Conservation (phyloP, 2,329 filamentous ascomycete species). For the Aureobasidium sp. region DNA sequence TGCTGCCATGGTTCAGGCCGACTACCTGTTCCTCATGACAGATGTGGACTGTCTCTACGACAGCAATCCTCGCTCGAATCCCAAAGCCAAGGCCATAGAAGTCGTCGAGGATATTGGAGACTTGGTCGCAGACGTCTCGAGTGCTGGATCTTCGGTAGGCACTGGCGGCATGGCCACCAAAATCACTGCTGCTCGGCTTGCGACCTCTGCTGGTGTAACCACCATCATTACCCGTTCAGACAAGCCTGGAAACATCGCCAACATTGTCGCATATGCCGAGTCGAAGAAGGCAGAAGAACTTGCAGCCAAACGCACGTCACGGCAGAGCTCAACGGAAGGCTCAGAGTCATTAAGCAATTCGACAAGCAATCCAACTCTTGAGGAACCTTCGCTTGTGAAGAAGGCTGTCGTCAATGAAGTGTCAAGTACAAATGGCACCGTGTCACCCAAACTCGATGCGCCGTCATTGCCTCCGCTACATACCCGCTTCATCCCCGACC, state of each 20-base stretch:
- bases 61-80: conserved; percentile 80
- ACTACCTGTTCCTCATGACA: conserved; percentile 97
- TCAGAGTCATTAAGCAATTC: conserved; percentile 17
- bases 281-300: conserved; percentile 42
- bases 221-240: conserved; percentile 92
- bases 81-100: conserved; percentile 82
- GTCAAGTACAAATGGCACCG: conserved; percentile 19
- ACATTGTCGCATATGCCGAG: conserved; percentile 78
- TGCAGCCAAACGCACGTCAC: conserved; percentile 6
- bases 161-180: conserved; percentile 98
- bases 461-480: conserved; percentile 56
- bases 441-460: conserved; percentile 25
- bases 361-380: conserved; percentile 17
- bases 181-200: conserved; percentile 85
- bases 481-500: conserved; percentile 83
- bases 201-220: conserved; percentile 89
- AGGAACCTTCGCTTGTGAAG: conserved; percentile 17
- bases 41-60: conserved; percentile 97
- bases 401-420: conserved; percentile 21
- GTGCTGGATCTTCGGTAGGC: conserved; percentile 78
- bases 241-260: conserved; percentile 84
- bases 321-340: neutral
- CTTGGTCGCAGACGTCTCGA: conserved; percentile 83
- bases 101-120: conserved; percentile 83
- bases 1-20: conserved; percentile 92